Percentiles rank a stretch among this genome's conserved stretches.
Conservation (phyloP, 805 yeast genomes). For the Metschnikowia lunata region DNA sequence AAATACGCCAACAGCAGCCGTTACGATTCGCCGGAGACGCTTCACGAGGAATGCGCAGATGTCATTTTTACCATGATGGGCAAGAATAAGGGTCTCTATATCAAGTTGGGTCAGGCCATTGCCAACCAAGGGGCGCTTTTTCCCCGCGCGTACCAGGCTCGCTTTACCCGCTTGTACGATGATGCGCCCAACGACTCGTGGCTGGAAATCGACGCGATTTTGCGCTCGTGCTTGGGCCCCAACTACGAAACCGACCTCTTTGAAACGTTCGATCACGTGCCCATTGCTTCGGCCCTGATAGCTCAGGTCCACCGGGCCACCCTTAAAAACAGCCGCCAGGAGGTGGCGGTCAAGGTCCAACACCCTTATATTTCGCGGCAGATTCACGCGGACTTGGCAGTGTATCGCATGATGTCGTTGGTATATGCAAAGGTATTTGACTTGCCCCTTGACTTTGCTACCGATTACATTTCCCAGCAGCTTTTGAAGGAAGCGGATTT, state of each 20-base stretch:
- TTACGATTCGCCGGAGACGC: conserved; percentile 36
- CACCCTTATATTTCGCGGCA: conserved; percentile 61
- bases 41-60: conserved; percentile 58
- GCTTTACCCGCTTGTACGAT: conserved; percentile 59
- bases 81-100: conserved; percentile 48
- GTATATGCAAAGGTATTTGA: conserved; percentile 57
- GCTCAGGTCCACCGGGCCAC: conserved; percentile 65
- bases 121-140: conserved; percentile 70
- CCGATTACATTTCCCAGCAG: conserved; percentile 54
- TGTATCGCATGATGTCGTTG: conserved; percentile 49
- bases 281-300: conserved; percentile 72
- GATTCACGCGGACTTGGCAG: conserved; percentile 54
- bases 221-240: conserved; percentile 39
- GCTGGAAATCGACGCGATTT: conserved; percentile 38
- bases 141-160: conserved; percentile 59
- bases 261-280: conserved; percentile 45
- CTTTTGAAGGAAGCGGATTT: conserved; percentile 62
- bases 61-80: conserved; percentile 25
- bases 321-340: conserved; percentile 24
- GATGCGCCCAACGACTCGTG: conserved; percentile 61
- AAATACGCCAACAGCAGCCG: conserved; percentile 51
- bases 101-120: conserved; percentile 74
- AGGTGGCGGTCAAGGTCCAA: conserved; percentile 65
- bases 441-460: conserved; percentile 55
- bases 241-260: conserved; percentile 39